These are phyloP conservation scores for Persicaria maculosa DNA, from an alignment of 148 eudicot species.

Conservation along the genomic window DNA sequence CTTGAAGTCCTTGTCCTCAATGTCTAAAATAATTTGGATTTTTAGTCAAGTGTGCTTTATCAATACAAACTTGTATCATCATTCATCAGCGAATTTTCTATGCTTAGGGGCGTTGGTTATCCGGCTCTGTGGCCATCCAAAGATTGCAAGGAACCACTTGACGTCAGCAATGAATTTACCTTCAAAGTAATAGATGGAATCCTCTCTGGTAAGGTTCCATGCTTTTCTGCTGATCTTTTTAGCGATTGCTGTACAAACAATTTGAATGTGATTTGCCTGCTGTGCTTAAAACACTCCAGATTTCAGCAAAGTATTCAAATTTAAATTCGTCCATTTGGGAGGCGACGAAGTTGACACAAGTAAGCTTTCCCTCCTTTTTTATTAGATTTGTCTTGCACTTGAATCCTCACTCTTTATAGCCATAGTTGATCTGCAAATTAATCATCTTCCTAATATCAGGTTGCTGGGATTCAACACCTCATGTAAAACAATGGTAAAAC, in stretches of 20 bases:
- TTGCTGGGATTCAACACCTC: slow-evolving; percentile 75
- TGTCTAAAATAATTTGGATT: not conserved
- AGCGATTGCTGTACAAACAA: not conserved
- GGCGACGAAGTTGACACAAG: slow-evolving; percentile 95
- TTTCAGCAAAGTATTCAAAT: slow-evolving; percentile 86
- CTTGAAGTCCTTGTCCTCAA: not conserved
- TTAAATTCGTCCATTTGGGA: slow-evolving; percentile 78
- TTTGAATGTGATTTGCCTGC: not conserved
- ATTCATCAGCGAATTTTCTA: slow-evolving; percentile 3
- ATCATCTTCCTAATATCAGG: slow-evolving; percentile 38
- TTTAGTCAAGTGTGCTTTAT: not conserved
- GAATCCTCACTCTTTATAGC: not conserved
- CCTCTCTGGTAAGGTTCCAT: slow-evolving; percentile 53
- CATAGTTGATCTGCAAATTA: not conserved
- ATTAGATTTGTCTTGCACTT: not conserved
- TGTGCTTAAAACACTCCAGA: slow-evolving; percentile 43
- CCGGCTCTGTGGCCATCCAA: slow-evolving; percentile 77
- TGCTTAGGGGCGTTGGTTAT: slow-evolving; percentile 70
- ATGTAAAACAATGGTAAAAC: slow-evolving; percentile 45
- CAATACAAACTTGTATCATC: not conserved
- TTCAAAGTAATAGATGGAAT: slow-evolving; percentile 79
- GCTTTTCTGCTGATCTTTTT: not conserved
- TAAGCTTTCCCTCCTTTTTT: slow-evolving; percentile 24
- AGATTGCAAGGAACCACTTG: slow-evolving; percentile 78
- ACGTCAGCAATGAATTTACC: slow-evolving; percentile 89